Base-by-base conservation (phyloP, 495 filamentous ascomycete genomes). In the Cairneyella variabilis region DNA sequence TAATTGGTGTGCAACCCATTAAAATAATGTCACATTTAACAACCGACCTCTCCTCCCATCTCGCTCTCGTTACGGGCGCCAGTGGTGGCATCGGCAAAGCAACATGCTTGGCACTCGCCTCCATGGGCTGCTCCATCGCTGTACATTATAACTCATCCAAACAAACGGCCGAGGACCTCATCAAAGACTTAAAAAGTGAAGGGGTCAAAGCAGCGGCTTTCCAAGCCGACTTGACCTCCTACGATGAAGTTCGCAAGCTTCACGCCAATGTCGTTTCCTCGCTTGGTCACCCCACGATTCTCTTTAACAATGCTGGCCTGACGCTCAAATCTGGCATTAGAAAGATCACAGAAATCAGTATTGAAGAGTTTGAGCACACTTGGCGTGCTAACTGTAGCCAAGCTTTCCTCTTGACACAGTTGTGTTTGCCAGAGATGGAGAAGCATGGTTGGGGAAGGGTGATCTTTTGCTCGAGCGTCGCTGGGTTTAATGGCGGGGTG, bases 391-490 rank as follows among this genome's bases (percentile, higher is more conserved):
- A 89, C 58, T 70, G 87, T 20, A 73, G 83, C 21, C 76, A 82
- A 0, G 76, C 82, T 0, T 89, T 87, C 59, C 72, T 88, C 41
- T 69, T 88, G 6, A 75, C 76, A 3, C 86, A 88, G 59, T 75
- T 83, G 7, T 75, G 77, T 38, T 76, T 87, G 2, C 81, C 82
- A 42, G 73, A 77, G 47, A 88, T 88, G 85, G 76, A 78, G 45
- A 63, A 64, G 22, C 74, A 77, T 57, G 65, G 67, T 23, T 88
- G 84, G 84, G 84, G 85, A 3, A 71, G 84, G 4, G 83, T 88
- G 45, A 68, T 87, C 18, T 86, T 83, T 58, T 79, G 87, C 58
- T 84, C 80, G 8, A 85, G 80, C 30, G 83, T 89, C 51, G 83
- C 85, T 6, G 83, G 74, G 0, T 75, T 78, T 27, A 85, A 82